Evolutionary conservation across 1,284 basidiomycete genomes (phyloP).

Genomic region (Malassezia restricta): DNA sequence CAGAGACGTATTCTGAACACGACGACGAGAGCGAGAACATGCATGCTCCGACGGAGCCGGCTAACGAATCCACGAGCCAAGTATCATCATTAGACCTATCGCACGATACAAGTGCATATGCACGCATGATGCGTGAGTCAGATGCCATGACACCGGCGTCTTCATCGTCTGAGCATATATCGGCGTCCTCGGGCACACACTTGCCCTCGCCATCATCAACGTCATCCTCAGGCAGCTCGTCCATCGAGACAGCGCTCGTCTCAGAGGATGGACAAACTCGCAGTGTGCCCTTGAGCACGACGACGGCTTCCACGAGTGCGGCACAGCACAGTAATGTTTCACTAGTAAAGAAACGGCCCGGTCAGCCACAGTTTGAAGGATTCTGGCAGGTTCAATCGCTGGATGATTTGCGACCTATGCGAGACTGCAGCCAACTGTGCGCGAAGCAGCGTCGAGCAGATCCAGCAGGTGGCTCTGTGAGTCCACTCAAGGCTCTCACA

Average conservation of each 20-base stretch:
- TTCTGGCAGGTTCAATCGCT: slow-evolving; percentile 35
- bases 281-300: not conserved
- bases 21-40: no score
- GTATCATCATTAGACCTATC: not conserved
- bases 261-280: not conserved
- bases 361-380: slow-evolving; percentile 22
- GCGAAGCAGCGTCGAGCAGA: slow-evolving; percentile 34
- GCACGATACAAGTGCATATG: not conserved
- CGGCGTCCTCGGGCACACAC: not conserved
- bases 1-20: no score
- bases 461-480: slow-evolving; percentile 40
- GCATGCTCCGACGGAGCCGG: no score
- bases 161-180: not conserved
- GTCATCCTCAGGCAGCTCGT: slow-evolving; percentile 5
- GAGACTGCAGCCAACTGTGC: slow-evolving; percentile 23
- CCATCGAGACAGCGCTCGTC: slow-evolving; percentile 1
- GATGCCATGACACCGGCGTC: not conserved
- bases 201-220: not conserved
- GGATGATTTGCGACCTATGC: slow-evolving; percentile 31
- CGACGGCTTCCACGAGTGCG: not conserved
- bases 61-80: no score
- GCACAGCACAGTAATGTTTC: not conserved
- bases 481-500: slow-evolving; percentile 43
- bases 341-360: slow-evolving; percentile 5
- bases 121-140: slow-evolving; percentile 4